Conservation (phyloP, 2,329 filamentous ascomycete genomes). For the Aspergillus ochraceoroseus region DNA sequence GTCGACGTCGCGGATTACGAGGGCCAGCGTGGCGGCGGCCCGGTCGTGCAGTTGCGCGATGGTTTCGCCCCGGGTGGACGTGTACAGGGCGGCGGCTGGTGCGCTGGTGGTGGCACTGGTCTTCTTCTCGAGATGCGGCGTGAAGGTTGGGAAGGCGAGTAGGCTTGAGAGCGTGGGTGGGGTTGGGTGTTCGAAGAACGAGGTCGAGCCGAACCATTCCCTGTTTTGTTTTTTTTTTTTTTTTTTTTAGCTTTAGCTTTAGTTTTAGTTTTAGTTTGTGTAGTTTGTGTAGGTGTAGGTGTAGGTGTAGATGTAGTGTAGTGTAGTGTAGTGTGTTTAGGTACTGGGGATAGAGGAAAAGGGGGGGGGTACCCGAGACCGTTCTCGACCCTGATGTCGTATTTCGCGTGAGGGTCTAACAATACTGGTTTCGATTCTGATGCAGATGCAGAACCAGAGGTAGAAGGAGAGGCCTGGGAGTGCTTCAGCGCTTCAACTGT, state of each 20-base stretch:
- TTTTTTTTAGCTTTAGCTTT: too few relatives aligned
- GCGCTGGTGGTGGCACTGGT: too few relatives aligned
- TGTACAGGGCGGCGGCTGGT: conserved; percentile 56
- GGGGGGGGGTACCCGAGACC: conserved; percentile 47
- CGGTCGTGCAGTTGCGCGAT: conserved; percentile 76
- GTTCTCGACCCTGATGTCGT: conserved; percentile 48
- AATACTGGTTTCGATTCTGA: conserved; percentile 20
- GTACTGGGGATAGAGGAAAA: background rate
- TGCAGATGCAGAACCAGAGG: conserved; percentile 12
- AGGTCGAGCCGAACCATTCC: conserved; percentile 82
- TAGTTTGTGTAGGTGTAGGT: background rate
- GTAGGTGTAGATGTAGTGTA: background rate
- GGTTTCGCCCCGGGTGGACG: conserved; percentile 70
- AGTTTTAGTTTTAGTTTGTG: too few relatives aligned
- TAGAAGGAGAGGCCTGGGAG: conserved; percentile 3
- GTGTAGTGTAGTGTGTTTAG: background rate
- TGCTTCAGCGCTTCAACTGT: conserved; percentile 42
- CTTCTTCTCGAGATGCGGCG: conserved; percentile 32
- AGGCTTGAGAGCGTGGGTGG: conserved; percentile 64
- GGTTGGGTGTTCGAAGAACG: conserved; percentile 76
- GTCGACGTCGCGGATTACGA: conserved; percentile 70
- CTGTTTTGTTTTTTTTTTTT: too few relatives aligned
- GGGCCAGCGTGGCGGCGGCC: conserved; percentile 63
- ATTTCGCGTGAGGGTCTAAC: conserved; percentile 34
- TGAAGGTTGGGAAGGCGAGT: conserved; percentile 34